Evolutionary conservation across 2,329 filamentous ascomycete species (phyloP).

Genomic region (Pseudocercospora fijiensis): DNA sequence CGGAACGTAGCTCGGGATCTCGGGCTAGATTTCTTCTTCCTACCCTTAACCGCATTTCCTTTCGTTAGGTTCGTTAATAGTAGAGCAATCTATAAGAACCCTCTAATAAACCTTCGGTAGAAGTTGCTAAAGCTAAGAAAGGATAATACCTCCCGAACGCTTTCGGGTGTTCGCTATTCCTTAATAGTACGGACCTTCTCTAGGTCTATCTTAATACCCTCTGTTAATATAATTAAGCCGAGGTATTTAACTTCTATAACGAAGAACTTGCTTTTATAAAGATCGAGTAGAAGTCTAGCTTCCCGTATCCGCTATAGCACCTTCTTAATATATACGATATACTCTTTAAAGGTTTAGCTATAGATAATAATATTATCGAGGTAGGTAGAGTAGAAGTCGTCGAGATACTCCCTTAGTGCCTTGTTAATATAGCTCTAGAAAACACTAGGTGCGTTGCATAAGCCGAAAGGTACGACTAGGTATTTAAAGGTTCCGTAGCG

Average conservation of each 20-base stretch:
- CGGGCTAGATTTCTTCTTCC: background rate
- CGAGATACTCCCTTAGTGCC: background rate
- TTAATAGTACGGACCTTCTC: too few relatives aligned
- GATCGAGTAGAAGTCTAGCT: background rate
- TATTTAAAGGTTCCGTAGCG: background rate
- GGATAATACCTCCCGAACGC: too few relatives aligned
- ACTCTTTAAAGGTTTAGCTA: background rate
- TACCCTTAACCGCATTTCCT: background rate
- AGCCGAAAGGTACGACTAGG: background rate
- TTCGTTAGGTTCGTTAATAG: background rate
- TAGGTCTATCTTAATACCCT: too few relatives aligned
- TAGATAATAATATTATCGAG: background rate
- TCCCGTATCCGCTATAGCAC: background rate
- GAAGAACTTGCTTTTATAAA: background rate
- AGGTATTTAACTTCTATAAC: background rate
- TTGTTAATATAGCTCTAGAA: background rate
- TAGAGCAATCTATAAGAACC: background rate
- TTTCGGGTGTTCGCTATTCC: too few relatives aligned
- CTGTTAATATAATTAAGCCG: background rate
- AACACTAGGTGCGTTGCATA: background rate
- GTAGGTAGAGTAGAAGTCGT: background rate
- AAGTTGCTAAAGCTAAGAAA: too few relatives aligned
- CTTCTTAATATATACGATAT: background rate
- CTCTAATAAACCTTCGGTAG: too few relatives aligned
- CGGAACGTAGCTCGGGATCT: background rate